These are phyloP conservation scores for Canna indica DNA, from an alignment of 176 grass and related monocot species.

Conservation along the genomic window DNA sequence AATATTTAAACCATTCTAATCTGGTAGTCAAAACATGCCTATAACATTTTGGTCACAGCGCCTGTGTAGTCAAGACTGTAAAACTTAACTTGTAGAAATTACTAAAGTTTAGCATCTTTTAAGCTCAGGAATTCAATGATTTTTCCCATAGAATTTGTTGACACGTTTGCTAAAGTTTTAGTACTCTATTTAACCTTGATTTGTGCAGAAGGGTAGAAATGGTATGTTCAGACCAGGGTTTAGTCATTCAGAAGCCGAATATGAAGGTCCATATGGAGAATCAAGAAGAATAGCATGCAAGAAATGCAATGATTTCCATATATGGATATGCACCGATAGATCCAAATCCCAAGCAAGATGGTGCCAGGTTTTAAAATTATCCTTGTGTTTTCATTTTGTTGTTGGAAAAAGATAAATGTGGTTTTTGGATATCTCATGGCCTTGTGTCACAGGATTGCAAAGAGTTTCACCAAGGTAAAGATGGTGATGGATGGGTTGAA, in stretches of 20 bases:
- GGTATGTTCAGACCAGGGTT: slow-evolving; percentile 59
- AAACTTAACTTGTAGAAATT: no score
- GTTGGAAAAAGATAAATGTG: not conserved
- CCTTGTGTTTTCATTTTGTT: not conserved
- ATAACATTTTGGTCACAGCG: no score
- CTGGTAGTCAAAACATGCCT: no score
- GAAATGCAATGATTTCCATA: slow-evolving; percentile 72
- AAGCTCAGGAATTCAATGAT: no score
- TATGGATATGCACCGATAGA: slow-evolving; percentile 81
- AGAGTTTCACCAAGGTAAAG: slow-evolving; percentile 96
- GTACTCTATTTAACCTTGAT: no score
- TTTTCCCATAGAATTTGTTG: no score
- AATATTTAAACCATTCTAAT: no score
- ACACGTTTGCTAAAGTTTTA: no score
- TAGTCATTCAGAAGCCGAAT: slow-evolving; percentile 71
- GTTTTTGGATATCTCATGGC: not conserved
- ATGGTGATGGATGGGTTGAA: slow-evolving; percentile 99
- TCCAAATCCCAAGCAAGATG: slow-evolving; percentile 87
- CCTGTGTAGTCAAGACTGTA: no score
- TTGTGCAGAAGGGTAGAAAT: slow-evolving; percentile 61
- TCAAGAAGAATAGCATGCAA: slow-evolving; percentile 94
- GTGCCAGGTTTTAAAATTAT: slow-evolving; percentile 66
- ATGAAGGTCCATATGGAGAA: slow-evolving; percentile 54
- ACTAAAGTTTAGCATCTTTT: no score
- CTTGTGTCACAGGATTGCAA: slow-evolving; percentile 57